These are phyloP conservation scores for Russula lepida DNA, from an alignment of 768 basidiomycete genomes.

Conservation along the genomic window DNA sequence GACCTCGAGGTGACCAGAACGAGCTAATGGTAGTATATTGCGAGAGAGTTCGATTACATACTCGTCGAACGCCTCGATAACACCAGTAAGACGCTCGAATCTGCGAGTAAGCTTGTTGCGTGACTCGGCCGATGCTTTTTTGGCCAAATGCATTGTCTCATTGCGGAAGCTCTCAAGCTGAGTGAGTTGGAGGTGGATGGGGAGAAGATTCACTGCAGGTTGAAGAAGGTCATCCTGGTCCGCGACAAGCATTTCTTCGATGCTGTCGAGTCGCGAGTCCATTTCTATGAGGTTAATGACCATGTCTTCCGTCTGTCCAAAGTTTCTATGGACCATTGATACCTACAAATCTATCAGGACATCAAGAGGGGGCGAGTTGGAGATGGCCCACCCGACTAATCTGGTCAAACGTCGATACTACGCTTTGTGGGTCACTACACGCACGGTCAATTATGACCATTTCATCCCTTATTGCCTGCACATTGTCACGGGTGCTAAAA, in stretches of 20 bases:
- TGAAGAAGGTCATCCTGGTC: constrained; percentile 77
- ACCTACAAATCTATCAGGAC: constrained; percentile 45
- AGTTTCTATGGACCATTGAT: constrained; percentile 91
- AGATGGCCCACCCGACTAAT: constrained; percentile 71
- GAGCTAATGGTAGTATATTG: constrained; percentile 70
- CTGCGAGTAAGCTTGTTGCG: constrained; percentile 62
- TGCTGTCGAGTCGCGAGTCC: constrained; percentile 70
- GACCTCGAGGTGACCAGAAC: constrained; percentile 74
- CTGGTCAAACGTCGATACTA: constrained; percentile 86
- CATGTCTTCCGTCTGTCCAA: constrained; percentile 92
- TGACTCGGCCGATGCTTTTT: constrained; percentile 61
- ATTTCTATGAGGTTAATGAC: constrained; percentile 90
- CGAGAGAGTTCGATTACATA: constrained; percentile 72
- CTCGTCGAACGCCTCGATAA: constrained; percentile 77
- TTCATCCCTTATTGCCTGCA: constrained; percentile 78
- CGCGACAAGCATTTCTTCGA: constrained; percentile 67
- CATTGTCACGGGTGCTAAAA: constrained; percentile 63
- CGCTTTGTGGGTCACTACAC: constrained; percentile 65
- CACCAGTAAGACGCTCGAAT: constrained; percentile 78
- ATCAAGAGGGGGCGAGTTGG: not conserved
- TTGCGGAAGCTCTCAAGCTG: constrained; percentile 92
- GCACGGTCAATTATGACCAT: constrained; percentile 72
- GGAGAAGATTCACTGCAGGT: constrained; percentile 79
- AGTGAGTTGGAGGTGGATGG: constrained; percentile 85
- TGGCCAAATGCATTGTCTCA: constrained; percentile 90